Base-by-base conservation (phyloP, 345 rosid species). In the Xanthoceras sorbifolium region DNA sequence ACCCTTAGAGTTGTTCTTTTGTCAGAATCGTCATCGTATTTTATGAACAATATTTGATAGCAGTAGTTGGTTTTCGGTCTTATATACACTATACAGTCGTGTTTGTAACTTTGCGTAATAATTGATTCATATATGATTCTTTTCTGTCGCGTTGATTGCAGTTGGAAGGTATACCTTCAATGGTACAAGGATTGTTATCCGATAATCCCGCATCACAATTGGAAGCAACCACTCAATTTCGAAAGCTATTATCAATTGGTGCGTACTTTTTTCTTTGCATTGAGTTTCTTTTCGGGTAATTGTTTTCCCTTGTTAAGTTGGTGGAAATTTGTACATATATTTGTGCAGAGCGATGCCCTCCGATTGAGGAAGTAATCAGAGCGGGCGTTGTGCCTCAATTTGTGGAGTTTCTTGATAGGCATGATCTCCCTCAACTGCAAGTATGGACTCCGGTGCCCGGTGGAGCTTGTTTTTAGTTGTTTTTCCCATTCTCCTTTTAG, bases 221-320 rank as follows among this genome's bases (percentile, higher is more conserved):
- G 71, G 86, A 82, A 66, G 80, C 89, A 15, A 83, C 88, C 12
- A 72, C 80, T 12, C 86, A 81, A 26, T 87, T 88, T 77, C 77
- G 89, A 73, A 79, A 76, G 78, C 44, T 90, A 61, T 77, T 90
- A 26, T 90, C 91, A 8, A 86, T 86, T n/a, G 88, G 91, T 87
- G 17, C 17, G 61, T 38, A 34, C 50, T 12, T 68, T 46, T 44
- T 69, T 9, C 15, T 28, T 15, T 61, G 9, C 0, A 12, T 48
- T 71, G 22, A 57, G 42, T 20, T 29, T n/a, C n/a, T n/a, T 59
- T 32, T 61, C 44, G 44, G 36, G n/a, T 38, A 46, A 29, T 12
- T 14, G 5, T 1, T 57, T 44, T 40, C 1, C 14, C 40, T 5
- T 20, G 15, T 70, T 12, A 57, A 32, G 20, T 70, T 70, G 32